A percentile compares a stretch with the other conserved stretches of the same genome.
Evolutionary conservation across 108 stramenopile genomes (phyloP).

Genomic region (Nitzschia palea): DNA sequence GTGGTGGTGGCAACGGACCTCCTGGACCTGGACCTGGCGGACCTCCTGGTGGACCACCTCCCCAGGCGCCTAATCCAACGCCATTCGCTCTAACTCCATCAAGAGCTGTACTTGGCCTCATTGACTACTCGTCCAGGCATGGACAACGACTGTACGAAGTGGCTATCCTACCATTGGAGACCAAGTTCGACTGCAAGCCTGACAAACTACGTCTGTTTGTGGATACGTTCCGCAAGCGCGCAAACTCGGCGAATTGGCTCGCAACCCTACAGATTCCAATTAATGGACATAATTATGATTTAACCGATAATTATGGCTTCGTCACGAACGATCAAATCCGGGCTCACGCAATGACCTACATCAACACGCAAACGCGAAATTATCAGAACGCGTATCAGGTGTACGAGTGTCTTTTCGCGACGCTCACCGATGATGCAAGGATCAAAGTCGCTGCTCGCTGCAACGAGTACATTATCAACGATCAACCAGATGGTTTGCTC

Average conservation of each 20-base stretch:
- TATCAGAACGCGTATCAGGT: conserved; percentile 2
- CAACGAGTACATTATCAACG: not conserved
- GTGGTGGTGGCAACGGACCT: no score
- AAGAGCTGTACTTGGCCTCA: not conserved
- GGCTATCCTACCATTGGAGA: not conserved
- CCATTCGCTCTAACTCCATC: not conserved
- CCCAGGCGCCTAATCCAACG: not conserved
- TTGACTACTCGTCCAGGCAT: not conserved
- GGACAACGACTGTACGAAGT: not conserved
- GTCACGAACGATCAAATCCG: not conserved
- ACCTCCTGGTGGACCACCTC: not conserved
- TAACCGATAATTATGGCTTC: not conserved
- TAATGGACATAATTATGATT: not conserved
- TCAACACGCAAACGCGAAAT: not conserved
- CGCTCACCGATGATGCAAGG: conserved; percentile 15
- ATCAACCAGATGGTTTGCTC: not conserved
- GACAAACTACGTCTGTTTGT: not conserved
- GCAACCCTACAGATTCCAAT: not conserved
- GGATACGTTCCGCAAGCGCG: not conserved
- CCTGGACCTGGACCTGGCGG: not conserved
- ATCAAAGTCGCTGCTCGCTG: not conserved
- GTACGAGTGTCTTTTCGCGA: not conserved
- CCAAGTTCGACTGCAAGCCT: not conserved
- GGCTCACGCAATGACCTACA: conserved; percentile 1
- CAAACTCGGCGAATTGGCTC: not conserved